Evolutionary conservation across 73 alveolate species (phyloP), one percentile per base, ranked within the genome.

Genomic region (Symbiodinium natans): DNA sequence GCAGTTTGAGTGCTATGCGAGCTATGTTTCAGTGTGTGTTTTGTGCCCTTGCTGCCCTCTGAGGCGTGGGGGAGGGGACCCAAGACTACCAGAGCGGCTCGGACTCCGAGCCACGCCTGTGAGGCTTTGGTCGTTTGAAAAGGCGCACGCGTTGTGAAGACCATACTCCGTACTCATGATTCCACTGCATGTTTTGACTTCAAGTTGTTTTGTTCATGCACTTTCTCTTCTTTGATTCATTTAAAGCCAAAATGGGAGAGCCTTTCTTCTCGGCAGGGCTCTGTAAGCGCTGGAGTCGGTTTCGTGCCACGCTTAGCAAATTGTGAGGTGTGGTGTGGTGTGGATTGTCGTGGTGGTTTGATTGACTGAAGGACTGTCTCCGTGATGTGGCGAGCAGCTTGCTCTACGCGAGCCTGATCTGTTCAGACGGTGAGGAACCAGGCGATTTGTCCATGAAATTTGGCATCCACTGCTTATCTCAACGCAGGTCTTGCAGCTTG

Each of bases 231-330:
- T 15, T 40, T 56, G 75, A 56, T 56, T 56, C 27, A 21, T 21
- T 56, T 21, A 56, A 56, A 21, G 27, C 27, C 3, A 56, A 56
- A 29, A 21, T 21, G 75, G 75, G 31, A 21, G 17, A 21, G 31
- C 17, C 75, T 56, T 56, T 56, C 75, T 21, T 56, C 41, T 39
- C 39, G 3, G 83, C 85, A 87, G 94, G 94, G 94, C 94, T 87
- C 94, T 59, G 94, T 87, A 87, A 87, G 94, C 94, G 94, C 94
- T 87, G 94, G 94, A 87, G 94, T 87, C 59, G 94, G 94, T 87
- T 87, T 87, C 59, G 94, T 29, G 25, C 59, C n/a, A 36, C 2
- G 23, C 93, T 86, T 83, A 86, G 83, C 38, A 39, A 38, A 63
- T n/a, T 31, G 1, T 52, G 29, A 19, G 82, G 82, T 10, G 33